Percentiles rank a stretch among this genome's conserved stretches.
Evolutionary conservation across 768 basidiomycete genomes (phyloP).

Genomic region (Rickenella mellea): DNA sequence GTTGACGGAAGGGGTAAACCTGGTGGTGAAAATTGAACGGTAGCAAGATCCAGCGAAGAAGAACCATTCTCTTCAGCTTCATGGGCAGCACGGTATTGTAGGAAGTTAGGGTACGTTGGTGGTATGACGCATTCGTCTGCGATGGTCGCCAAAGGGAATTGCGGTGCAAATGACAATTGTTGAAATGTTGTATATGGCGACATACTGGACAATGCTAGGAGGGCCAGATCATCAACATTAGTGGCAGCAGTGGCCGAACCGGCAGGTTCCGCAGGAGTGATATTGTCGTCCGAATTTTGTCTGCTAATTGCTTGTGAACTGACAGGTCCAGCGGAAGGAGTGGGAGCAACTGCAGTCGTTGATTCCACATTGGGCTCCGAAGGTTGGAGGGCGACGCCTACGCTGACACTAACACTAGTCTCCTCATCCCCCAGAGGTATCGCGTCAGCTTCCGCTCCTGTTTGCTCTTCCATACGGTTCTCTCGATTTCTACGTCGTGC

Average conservation of each 20-base stretch:
- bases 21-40: constrained; percentile 68
- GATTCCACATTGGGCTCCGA: constrained; percentile 30
- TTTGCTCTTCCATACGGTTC: constrained; percentile 41
- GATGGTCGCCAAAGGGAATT: constrained; percentile 79
- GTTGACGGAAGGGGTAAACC: constrained; percentile 67
- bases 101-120: constrained; percentile 76
- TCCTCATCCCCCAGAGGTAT: constrained; percentile 39
- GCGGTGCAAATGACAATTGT: constrained; percentile 77
- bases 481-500: constrained; percentile 74
- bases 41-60: constrained; percentile 36
- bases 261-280: constrained; percentile 14
- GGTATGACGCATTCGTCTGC: constrained; percentile 90
- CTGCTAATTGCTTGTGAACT: constrained; percentile 2
- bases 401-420: constrained; percentile 49
- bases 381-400: constrained; percentile 47
- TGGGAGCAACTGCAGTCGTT: constrained; percentile 28
- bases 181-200: constrained; percentile 90
- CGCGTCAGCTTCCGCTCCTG: constrained; percentile 33
- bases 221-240: constrained; percentile 56
- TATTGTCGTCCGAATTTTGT: constrained; percentile 2
- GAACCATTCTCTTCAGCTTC: constrained; percentile 46
- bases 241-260: constrained; percentile 25
- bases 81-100: constrained; percentile 55
- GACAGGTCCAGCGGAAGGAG: constrained; percentile 7
- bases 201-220: constrained; percentile 60